phyloP scores from a whole-genome alignment of 495 filamentous ascomycete species.

The Penicillium goetzii region DNA sequence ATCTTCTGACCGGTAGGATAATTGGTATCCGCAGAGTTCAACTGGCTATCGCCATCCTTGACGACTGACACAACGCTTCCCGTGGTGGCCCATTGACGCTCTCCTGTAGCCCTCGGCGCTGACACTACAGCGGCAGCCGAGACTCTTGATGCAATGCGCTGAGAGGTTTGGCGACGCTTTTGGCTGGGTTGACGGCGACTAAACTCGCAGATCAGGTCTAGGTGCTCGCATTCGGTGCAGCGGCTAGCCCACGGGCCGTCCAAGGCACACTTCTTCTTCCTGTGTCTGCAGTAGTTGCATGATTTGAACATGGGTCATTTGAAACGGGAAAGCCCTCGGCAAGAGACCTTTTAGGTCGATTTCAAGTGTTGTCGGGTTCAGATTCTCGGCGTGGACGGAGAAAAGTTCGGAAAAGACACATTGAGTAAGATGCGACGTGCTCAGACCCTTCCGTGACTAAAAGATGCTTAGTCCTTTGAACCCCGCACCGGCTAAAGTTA shows the following conservation, averaged over 20 bases:
- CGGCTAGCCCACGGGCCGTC: conserved; percentile 8
- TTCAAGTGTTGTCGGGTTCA: background rate
- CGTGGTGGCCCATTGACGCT: background rate
- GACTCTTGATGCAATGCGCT: background rate
- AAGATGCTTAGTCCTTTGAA: background rate
- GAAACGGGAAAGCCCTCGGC: background rate
- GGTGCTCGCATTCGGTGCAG: conserved; percentile 10
- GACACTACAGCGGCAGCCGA: background rate
- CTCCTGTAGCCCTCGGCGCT: background rate
- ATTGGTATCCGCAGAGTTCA: background rate
- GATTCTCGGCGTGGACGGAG: background rate
- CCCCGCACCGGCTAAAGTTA: background rate
- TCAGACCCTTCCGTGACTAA: background rate
- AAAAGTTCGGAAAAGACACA: background rate
- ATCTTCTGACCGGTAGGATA: background rate
- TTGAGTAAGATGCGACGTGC: background rate
- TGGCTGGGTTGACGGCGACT: conserved; percentile 13
- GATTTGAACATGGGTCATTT: conserved; percentile 13
- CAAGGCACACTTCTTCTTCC: conserved; percentile 13
- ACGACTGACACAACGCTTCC: background rate
- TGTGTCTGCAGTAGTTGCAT: conserved; percentile 11
- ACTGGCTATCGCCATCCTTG: background rate
- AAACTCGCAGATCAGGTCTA: conserved; percentile 12
- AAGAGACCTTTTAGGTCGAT: background rate
- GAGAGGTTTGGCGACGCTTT: background rate